Evolutionary conservation across 2,329 filamentous ascomycete genomes (phyloP), one percentile per base, ranked within the genome.

Genomic region (Sporothrix luriei): DNA sequence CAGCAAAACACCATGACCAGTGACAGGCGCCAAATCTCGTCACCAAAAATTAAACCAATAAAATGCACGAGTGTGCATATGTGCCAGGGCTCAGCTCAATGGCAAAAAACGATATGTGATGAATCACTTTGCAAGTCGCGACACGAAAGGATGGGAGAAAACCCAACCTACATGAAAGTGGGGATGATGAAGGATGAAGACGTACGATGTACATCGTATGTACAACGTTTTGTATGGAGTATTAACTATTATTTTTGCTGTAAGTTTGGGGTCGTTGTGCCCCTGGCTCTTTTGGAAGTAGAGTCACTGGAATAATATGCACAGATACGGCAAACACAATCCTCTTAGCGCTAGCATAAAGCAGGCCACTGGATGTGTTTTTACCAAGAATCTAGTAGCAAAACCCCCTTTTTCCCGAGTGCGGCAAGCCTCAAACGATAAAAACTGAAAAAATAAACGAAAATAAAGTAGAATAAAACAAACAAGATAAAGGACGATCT

Each of bases 1-100:
- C 10, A 4, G 40, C 19, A 43, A 43, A 14, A 11, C n/a, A n/a
- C 21, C 9, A 24, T 14, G 33, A 62, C 57, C 43, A 26, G 14
- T 43, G 57, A 26, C 38, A 26, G 24, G 55, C 38, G n/a, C 55
- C n/a, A 24, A 33, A 16, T 38, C 21, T 46, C 57, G 16, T 46
- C 57, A 62, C 57, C 38, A 62, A 62, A 62, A 9, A 62, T 46
- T 46, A 46, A 46, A 62, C 38, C 55, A 61, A 61, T 43, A 33
- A 24, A 43, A 1, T 62, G 57, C 57, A 62, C n/a, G 57, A 38
- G 13, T n/a, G 46, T 62, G 57, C 38, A 61, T 43, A 21, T 6
- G 40, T 33, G 2, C 21, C 38, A n/a, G 29, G 29, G 5, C n/a
- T 21, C 5, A 26, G 38, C 38, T 16, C 40, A 43, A 11, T 16